Base-by-base conservation (phyloP, 129 eudicot species). In the Chrysanthemum makinoi region DNA sequence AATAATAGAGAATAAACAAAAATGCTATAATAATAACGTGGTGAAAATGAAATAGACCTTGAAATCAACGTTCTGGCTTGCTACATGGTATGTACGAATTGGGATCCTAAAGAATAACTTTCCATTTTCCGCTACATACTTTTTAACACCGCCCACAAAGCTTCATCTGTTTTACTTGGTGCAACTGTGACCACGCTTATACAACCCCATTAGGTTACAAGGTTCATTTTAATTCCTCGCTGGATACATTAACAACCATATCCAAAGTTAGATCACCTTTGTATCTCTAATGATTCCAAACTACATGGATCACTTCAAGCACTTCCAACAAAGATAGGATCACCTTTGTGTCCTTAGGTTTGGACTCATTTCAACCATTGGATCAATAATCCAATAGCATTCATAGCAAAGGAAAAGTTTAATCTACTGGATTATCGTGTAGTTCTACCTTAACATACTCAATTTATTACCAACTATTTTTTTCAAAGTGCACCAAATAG, bases 181-280 rank as follows among this genome's bases (percentile, higher is more conserved):
- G n/a, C n/a, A n/a, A n/a, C n/a, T n/a, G n/a, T n/a, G n/a, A n/a
- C n/a, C n/a, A n/a, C 44, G 9, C 6, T 35, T 35, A 35, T 35
- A 35, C 44, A 6, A 35, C 44, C 44, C 6, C 5, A 9, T 0
- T 6, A 6, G 44, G 44, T 35, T 35, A 35, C 8, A 2, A 9
- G 6, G 44, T 33, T 9, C 44, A 35, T 35, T 35, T 35, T 22
- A n/a, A 52, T 72, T 49, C 10, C 48, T 24, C 77, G 61, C 48
- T 61, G 33, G 69, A 35, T 35, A 35, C 8, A 61, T 55, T 46
- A 72, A 16, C 75, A 72, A 60, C 5, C 64, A 70, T 63, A 69
- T 58, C 54, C 58, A 4, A 48, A 12, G 44, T 39, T 70, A 4
- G 51, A 22, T 35, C 44, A 35, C 44, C 44, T 35, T 35, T 11